phyloP scores from a whole-genome alignment of 2,329 filamentous ascomycete genomes.

The Ophiostoma fasciatum region DNA sequence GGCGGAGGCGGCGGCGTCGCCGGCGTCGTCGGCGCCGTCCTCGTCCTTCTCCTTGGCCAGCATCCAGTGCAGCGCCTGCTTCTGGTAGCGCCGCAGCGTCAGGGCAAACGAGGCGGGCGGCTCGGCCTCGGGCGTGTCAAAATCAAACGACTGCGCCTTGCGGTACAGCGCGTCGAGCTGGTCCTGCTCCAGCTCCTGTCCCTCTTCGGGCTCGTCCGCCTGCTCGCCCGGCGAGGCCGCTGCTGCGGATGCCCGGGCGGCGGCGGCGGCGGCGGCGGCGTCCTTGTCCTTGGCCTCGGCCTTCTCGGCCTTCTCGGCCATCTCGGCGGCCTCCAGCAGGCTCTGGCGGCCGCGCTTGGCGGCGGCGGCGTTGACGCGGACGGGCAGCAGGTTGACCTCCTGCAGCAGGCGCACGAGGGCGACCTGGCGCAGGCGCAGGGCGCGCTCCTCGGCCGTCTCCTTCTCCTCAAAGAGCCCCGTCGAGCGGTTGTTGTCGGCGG shows the following conservation, averaged over 20 bases:
- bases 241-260: too few species aligned
- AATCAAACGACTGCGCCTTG: constrained; percentile 95
- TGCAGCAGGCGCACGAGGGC: constrained; percentile 79
- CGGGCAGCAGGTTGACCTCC: constrained; percentile 71
- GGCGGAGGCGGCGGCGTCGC: constrained; percentile 38
- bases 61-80: constrained; percentile 95
- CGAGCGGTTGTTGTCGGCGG: constrained; percentile 59
- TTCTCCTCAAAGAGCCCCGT: constrained; percentile 67
- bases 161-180: constrained; percentile 88
- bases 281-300: constrained; percentile 27
- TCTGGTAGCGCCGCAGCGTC: constrained; percentile 81
- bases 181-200: constrained; percentile 83
- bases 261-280: too few species aligned
- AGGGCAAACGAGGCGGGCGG: constrained; percentile 71
- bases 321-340: constrained; percentile 73
- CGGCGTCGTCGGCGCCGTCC: constrained; percentile 26
- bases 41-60: constrained; percentile 78
- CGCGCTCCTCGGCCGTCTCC: constrained; percentile 74
- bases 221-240: constrained; percentile 17
- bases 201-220: constrained; percentile 62
- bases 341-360: constrained; percentile 71
- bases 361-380: constrained; percentile 56
- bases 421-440: constrained; percentile 70
- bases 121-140: constrained; percentile 74
- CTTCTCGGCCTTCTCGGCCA: constrained; percentile 61